These are phyloP conservation scores for Poterioochromonas sp. DNA, from an alignment of 352 stramenopile species.

Conservation along the genomic window DNA sequence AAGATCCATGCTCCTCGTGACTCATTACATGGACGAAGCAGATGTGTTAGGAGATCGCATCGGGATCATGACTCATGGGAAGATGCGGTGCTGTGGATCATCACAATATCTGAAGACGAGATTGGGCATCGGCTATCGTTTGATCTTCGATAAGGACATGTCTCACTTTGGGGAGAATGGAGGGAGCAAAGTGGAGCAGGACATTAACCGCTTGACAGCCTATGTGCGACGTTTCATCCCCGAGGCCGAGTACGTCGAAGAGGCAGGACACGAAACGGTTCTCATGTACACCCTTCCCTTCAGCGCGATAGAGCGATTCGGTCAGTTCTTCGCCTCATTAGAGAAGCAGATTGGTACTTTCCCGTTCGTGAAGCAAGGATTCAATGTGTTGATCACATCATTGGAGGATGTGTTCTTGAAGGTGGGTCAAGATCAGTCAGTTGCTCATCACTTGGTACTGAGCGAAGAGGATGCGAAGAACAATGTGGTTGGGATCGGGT, in stretches of 20 bases:
- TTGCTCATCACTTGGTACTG: slow-evolving; percentile 32
- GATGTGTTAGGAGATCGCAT: slow-evolving; percentile 69
- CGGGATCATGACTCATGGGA: slow-evolving; percentile 80
- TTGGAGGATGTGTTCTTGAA: slow-evolving; percentile 81
- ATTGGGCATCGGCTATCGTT: slow-evolving; percentile 62
- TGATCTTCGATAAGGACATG: slow-evolving; percentile 40
- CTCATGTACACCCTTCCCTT: slow-evolving; percentile 53
- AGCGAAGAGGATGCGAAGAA: neutral
- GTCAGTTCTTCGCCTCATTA: slow-evolving; percentile 57
- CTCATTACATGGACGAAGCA: slow-evolving; percentile 76
- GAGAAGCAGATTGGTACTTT: slow-evolving; percentile 41
- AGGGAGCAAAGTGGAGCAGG: neutral
- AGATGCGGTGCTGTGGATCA: slow-evolving; percentile 65
- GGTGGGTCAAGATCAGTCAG: slow-evolving; percentile 54
- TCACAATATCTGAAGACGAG: slow-evolving; percentile 83
- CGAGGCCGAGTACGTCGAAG: neutral
- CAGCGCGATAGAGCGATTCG: slow-evolving; percentile 49
- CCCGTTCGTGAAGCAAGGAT: slow-evolving; percentile 50
- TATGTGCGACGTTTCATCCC: neutral
- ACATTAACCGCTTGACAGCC: neutral
- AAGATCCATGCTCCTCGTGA: neutral
- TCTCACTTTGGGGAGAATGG: too few species aligned
- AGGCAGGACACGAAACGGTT: too few species aligned
- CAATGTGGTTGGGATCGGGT: neutral
- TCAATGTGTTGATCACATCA: slow-evolving; percentile 73